Evolutionary conservation across 2,329 filamentous ascomycete species (phyloP).

Genomic region (Colletotrichum eleusines): DNA sequence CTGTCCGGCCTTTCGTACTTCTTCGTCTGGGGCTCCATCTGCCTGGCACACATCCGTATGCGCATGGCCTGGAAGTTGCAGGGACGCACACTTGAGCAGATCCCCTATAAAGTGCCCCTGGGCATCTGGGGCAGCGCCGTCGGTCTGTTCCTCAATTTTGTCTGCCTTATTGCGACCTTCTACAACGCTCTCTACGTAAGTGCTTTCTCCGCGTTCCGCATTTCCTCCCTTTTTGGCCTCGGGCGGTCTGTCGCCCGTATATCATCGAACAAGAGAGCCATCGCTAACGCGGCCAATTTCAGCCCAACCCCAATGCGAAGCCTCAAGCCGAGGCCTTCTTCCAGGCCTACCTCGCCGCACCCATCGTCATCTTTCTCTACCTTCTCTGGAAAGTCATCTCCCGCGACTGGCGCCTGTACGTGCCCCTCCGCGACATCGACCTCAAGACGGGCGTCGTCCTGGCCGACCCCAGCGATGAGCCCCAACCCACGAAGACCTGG

Average conservation of each 20-base stretch:
- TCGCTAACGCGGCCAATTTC: conserved; percentile 3
- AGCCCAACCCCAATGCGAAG: conserved; percentile 51
- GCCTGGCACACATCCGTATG: conserved; percentile 75
- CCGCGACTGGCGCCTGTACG: conserved; percentile 66
- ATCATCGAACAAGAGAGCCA: neutral
- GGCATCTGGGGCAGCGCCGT: conserved; percentile 78
- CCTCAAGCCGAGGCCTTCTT: conserved; percentile 68
- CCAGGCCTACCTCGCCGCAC: conserved; percentile 66
- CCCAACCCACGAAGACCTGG: conserved; percentile 52
- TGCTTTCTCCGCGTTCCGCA: neutral
- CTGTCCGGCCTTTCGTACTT: conserved; percentile 80
- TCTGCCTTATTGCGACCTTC: conserved; percentile 79
- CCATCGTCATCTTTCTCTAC: conserved; percentile 69
- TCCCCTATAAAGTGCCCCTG: conserved; percentile 60
- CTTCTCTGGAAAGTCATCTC: conserved; percentile 73
- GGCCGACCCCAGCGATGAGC: conserved; percentile 61
- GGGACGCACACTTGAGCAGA: conserved; percentile 63
- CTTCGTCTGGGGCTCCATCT: conserved; percentile 81
- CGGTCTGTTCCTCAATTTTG: conserved; percentile 73
- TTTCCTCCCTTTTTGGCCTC: neutral
- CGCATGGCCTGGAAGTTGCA: conserved; percentile 70
- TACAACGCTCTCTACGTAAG: conserved; percentile 73
- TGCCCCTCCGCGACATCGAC: conserved; percentile 71
- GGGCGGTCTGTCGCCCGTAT: neutral
- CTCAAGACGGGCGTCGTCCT: conserved; percentile 69